Base-by-base conservation (phyloP, 2,329 filamentous ascomycete genomes). In the Xylaria arbuscula region DNA sequence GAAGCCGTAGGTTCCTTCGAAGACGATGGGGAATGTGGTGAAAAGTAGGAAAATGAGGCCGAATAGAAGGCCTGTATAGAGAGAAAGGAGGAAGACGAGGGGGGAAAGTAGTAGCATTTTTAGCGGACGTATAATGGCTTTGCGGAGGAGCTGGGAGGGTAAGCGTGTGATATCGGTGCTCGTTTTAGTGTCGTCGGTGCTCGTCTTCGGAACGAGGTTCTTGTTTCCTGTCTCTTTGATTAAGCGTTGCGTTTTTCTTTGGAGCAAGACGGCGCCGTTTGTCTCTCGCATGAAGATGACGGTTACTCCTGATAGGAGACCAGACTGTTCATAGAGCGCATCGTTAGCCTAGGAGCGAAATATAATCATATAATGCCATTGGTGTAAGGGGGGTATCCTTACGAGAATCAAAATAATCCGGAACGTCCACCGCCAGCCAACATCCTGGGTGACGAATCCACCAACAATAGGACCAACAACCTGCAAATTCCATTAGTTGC, bases 31-130 rank as follows among this genome's bases (percentile, higher is more conserved):
- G 32, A 67, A 67, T 5, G 65, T 67, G 15, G 65, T 61, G 22
- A 67, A 67, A 9, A 67, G 65, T 9, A 67, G 34, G 22, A 59
- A 67, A 17, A 63, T 48, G 24, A 67, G 34, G 24, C 65, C 65
- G 32, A 62, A 67, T n/a, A 67, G 7, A 5, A 34, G 38, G 1
- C 65, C 60, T 5, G 24, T 59, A 9, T 67, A 67, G 1, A 67
- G 60, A 15, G 65, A 67, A n/a, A 67, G 54, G 8, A 67, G 48
- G 17, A 59, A 13, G 4, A 67, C 60, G 13, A 63, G 59, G 1
- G 65, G 65, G 11, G 60, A 63, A 22, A 59, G 50, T 15, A 67
- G n/a, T 9, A 67, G 13, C 48, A 67, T 67, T 19, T 48, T 60
- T 17, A 24, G n/a, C 17, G 65, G 65, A 11, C 65, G 59, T 1